Evolutionary conservation across 768 basidiomycete genomes (phyloP).

Genomic region (Suillus alpinus): DNA sequence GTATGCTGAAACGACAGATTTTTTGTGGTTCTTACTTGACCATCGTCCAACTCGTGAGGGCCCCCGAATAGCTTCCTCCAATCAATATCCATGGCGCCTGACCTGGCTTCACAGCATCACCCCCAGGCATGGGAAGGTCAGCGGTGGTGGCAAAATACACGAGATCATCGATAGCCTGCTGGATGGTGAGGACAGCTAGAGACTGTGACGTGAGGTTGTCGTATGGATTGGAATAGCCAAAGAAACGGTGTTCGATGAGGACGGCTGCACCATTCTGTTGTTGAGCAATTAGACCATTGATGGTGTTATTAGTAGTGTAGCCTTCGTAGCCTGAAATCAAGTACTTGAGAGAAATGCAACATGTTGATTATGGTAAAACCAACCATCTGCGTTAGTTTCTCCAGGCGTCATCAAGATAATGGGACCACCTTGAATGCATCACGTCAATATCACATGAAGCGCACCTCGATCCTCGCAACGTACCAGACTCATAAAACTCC

Average conservation of each 20-base stretch:
- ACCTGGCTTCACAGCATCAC: conserved; percentile 55
- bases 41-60: conserved; percentile 65
- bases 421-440: conserved; percentile 19
- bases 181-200: conserved; percentile 59
- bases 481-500: conserved; percentile 60
- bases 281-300: conserved; percentile 65
- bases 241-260: conserved; percentile 73
- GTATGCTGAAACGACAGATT: neutral
- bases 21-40: conserved; percentile 46
- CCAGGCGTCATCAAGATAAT: conserved; percentile 51
- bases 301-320: conserved; percentile 63
- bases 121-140: conserved; percentile 63
- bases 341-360: neutral
- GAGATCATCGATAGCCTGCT: conserved; percentile 73
- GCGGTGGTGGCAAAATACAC: conserved; percentile 71
- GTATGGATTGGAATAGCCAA: conserved; percentile 71
- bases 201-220: conserved; percentile 56
- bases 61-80: conserved; percentile 45
- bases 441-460: conserved; percentile 16
- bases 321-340: conserved; percentile 28
- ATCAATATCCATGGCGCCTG: conserved; percentile 41
- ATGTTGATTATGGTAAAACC: neutral
- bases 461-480: conserved; percentile 10
- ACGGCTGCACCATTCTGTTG: conserved; percentile 64
- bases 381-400: conserved; percentile 52